Base-by-base conservation (phyloP, 1,284 basidiomycete species). In the Testicularia cyperi region DNA sequence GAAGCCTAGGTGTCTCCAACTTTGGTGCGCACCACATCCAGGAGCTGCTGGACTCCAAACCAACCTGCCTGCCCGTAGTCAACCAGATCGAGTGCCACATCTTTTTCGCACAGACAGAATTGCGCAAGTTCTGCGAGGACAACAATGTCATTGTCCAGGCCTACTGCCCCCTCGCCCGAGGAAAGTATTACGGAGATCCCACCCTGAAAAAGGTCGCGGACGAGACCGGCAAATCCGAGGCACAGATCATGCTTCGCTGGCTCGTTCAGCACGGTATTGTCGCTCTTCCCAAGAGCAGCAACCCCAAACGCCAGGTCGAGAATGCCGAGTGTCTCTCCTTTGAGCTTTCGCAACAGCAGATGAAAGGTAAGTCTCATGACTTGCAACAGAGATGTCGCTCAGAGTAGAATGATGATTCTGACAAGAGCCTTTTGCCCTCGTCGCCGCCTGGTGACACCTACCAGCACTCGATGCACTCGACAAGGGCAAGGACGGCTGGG, bases 111-210 rank as follows among this genome's bases (percentile, higher is more conserved):
- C 58, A 90, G 71, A 85, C 85, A 77, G 81, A 84, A 44, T 82
- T 91, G 35, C 67, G 86, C 45, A 77, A 79, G n/a, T 90, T 84
- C 78, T 82, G 87, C 71, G 81, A 83, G 65, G 79, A 80, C 23
- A 84, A 88, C 72, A 80, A 80, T 20, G 91, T 92, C 66, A 77
- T 85, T 21, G 80, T 87, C 0, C 82, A 90, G 76, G 88, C 88
- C 1, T 92, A 90, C 78, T 90, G 87, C 9, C 90, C 90, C 4
- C 82, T 91, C 21, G 89, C 89, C 7, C 87, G 86, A 12, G 84
- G 85, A 6, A 82, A 85, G 66, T 85, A 64, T 26, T 51, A 55
- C n/a, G 46, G 60, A 15, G 42, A 52, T 10, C 21, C 38, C 21
- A 58, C 70, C 47, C 52, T 64, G 20, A 40, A 67, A 34, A 45